These are phyloP conservation scores for Sedum album DNA, from an alignment of 164 flowering plant species.

Conservation along the genomic window DNA sequence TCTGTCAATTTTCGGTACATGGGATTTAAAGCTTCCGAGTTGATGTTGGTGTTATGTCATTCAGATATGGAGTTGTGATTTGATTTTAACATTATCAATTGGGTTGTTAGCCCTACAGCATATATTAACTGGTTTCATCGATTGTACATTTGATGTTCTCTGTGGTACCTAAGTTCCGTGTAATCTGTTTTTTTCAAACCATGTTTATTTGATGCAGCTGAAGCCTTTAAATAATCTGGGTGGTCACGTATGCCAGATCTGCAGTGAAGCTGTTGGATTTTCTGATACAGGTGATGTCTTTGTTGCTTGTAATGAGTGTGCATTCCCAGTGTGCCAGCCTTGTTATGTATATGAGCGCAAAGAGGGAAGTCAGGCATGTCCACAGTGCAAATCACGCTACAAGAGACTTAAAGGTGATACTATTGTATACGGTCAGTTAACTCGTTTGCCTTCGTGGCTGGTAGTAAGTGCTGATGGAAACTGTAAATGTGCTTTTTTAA, in stretches of 20 bases:
- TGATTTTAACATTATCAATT: too few species aligned
- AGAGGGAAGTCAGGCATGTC: slow-evolving; percentile 87
- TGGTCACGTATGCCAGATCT: slow-evolving; percentile 84
- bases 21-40: too few species aligned
- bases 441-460: neutral
- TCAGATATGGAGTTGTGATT: too few species aligned
- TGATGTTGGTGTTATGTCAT: too few species aligned
- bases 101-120: too few species aligned
- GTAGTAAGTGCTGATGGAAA: neutral
- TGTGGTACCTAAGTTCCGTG: neutral
- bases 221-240: slow-evolving; percentile 58
- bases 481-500: slow-evolving; percentile 13
- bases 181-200: neutral
- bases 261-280: slow-evolving; percentile 75
- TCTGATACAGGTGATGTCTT: slow-evolving; percentile 63
- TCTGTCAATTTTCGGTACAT: too few species aligned
- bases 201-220: slow-evolving; percentile 38
- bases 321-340: slow-evolving; percentile 86
- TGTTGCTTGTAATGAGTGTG: slow-evolving; percentile 99
- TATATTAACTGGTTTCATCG: neutral
- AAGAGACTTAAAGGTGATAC: slow-evolving; percentile 71
- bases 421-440: neutral
- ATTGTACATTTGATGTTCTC: neutral
- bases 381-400: slow-evolving; percentile 95
- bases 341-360: slow-evolving; percentile 93